Percentiles rank a stretch among this genome's conserved stretches.
Conservation (phyloP, 2,329 filamentous ascomycete genomes). For the Lizonia empirigonia region DNA sequence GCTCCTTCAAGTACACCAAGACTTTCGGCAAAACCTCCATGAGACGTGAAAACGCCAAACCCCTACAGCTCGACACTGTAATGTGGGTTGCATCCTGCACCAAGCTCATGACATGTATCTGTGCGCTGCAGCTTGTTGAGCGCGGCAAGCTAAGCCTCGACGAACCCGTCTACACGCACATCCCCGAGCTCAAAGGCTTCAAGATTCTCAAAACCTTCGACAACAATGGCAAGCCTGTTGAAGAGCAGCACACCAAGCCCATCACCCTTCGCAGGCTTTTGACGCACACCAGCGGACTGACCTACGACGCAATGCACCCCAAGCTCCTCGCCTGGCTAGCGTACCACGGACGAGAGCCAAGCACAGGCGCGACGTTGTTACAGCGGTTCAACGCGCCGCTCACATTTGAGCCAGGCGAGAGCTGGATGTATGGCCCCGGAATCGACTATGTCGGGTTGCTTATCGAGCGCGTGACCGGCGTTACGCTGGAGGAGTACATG, state of each 20-base stretch:
- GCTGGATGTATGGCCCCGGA: conserved; percentile 57
- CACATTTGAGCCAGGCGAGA: conserved; percentile 52
- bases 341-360: conserved; percentile 34
- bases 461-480: conserved; percentile 51
- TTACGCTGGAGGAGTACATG: conserved; percentile 65
- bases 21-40: conserved; percentile 42
- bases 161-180: conserved; percentile 38
- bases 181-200: conserved; percentile 40
- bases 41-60: conserved; percentile 1
- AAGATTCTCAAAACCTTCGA: conserved; percentile 36
- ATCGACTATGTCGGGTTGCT: conserved; percentile 57
- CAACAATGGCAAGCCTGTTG: conserved; percentile 31
- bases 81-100: conserved; percentile 50
- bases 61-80: conserved; percentile 22
- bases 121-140: conserved; percentile 45
- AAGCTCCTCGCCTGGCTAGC: conserved; percentile 49
- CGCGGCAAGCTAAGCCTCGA: conserved; percentile 40
- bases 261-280: conserved; percentile 51
- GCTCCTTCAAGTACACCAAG: conserved; percentile 41
- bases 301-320: conserved; percentile 52
- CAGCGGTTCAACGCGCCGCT: conserved; percentile 26
- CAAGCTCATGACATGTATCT: conserved; percentile 47
- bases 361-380: not conserved
- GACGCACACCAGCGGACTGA: conserved; percentile 57
- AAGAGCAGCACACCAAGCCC: conserved; percentile 27